Evolutionary conservation across 768 basidiomycete genomes (phyloP).

Genomic region (Suillus americanus): DNA sequence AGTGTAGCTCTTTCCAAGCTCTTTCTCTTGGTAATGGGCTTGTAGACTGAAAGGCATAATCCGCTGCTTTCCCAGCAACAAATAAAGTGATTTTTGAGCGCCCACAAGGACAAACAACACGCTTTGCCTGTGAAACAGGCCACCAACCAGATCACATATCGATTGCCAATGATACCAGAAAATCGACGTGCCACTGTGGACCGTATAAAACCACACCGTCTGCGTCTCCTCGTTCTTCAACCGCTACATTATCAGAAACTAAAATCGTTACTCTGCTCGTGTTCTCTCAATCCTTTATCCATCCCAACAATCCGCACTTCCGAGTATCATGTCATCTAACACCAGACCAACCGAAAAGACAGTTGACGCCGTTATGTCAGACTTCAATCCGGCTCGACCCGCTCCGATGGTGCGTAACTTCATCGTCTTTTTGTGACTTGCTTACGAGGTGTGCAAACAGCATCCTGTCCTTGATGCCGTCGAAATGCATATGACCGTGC

Average conservation of each 20-base stretch:
- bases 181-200: slow-evolving; percentile 28
- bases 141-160: slow-evolving; percentile 24
- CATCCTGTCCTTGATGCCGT: slow-evolving; percentile 5
- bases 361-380: not conserved
- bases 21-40: not conserved
- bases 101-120: slow-evolving; percentile 50
- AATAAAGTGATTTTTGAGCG: slow-evolving; percentile 31
- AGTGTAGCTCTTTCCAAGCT: slow-evolving; percentile 2
- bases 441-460: not conserved
- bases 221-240: not conserved
- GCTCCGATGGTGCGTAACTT: not conserved
- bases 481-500: not conserved
- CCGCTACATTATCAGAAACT: slow-evolving; percentile 1
- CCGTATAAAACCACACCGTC: slow-evolving; percentile 25
- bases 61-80: slow-evolving; percentile 25
- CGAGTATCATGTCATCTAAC: not conserved
- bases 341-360: not conserved
- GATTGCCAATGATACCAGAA: slow-evolving; percentile 30
- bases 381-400: not conserved
- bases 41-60: slow-evolving; percentile 9
- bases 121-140: slow-evolving; percentile 27
- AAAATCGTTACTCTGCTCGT: not conserved
- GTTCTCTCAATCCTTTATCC: slow-evolving; percentile 3
- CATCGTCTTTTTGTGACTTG: not conserved
- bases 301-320: not conserved